A percentile compares a stretch with the other conserved stretches of the same genome.
These are phyloP conservation scores for Pezicula rhizophila DNA, from an alignment of 2,329 filamentous ascomycete genomes.

Conservation along the genomic window DNA sequence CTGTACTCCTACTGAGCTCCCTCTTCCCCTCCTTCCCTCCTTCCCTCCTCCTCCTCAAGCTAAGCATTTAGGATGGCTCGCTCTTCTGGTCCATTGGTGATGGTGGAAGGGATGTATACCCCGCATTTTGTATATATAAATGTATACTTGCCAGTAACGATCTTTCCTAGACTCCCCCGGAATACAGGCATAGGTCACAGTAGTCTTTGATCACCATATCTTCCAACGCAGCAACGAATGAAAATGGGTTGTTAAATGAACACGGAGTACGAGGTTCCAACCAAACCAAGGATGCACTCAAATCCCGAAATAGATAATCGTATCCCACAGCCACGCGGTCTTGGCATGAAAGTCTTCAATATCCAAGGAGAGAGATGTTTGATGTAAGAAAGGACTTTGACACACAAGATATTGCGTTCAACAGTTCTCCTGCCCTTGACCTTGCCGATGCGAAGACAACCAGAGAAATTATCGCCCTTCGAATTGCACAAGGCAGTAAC, in stretches of 20 bases:
- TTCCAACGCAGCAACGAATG: constrained; percentile 2
- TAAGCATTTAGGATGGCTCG: no score
- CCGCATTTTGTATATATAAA: no score
- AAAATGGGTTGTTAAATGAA: no score
- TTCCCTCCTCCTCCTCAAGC: no score
- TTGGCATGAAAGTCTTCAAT: constrained; percentile 44
- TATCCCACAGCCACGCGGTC: constrained; percentile 37
- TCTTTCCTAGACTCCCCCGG: no score
- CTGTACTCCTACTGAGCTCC: no score
- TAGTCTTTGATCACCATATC: constrained; percentile 1
- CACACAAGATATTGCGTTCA: constrained; percentile 40
- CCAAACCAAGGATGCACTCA: neutral
- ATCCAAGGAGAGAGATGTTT: constrained; percentile 36
- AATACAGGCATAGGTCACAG: no score
- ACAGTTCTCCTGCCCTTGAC: constrained; percentile 40
- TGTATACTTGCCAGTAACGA: no score
- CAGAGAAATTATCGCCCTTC: constrained; percentile 34
- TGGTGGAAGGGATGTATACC: no score
- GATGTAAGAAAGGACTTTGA: constrained; percentile 28
- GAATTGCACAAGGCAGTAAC: constrained; percentile 31
- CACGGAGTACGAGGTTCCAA: no score
- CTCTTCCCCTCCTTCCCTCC: no score
- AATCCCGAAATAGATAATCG: constrained; percentile 31
- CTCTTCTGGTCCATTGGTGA: no score
- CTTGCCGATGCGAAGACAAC: constrained; percentile 31